phyloP scores from a whole-genome alignment of 139 green algal genomes.

The Chlamydomonas applanata region DNA sequence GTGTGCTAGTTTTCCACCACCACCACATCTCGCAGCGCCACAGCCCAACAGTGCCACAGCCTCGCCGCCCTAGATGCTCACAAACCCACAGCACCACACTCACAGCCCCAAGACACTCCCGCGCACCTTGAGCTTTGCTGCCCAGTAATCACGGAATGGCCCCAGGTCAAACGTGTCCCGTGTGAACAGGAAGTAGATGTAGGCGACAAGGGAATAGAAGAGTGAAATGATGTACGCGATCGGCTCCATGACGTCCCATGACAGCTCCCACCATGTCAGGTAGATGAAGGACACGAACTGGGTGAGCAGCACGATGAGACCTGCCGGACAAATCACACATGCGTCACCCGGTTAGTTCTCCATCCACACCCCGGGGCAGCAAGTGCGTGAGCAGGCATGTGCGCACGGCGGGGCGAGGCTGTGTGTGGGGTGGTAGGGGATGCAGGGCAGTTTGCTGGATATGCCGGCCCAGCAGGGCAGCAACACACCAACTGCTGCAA shows the following conservation, averaged over 20 bases:
- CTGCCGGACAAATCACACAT: neutral
- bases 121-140: neutral
- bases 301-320: neutral
- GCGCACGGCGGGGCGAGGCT: too few species aligned
- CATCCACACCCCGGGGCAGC: too few species aligned
- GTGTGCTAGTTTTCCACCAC: too few species aligned
- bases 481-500: too few species aligned
- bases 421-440: too few species aligned
- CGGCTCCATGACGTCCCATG: slow-evolving; percentile 50
- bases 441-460: too few species aligned
- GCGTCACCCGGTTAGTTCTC: neutral
- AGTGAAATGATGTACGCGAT: slow-evolving; percentile 42
- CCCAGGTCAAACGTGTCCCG: slow-evolving; percentile 29
- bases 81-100: neutral
- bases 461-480: too few species aligned
- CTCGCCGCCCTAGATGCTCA: too few species aligned
- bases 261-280: slow-evolving; percentile 28
- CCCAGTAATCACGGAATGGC: slow-evolving; percentile 29
- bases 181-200: slow-evolving; percentile 39
- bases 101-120: too few species aligned
- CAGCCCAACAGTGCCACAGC: too few species aligned
- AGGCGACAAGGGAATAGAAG: slow-evolving; percentile 35
- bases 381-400: too few species aligned
- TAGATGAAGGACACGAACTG: slow-evolving; percentile 34
- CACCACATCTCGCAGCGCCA: too few species aligned